Percentiles rank a stretch among this genome's conserved stretches.
Evolutionary conservation across 108 stramenopile species (phyloP).

Genomic region (Skeletonema tropicum): DNA sequence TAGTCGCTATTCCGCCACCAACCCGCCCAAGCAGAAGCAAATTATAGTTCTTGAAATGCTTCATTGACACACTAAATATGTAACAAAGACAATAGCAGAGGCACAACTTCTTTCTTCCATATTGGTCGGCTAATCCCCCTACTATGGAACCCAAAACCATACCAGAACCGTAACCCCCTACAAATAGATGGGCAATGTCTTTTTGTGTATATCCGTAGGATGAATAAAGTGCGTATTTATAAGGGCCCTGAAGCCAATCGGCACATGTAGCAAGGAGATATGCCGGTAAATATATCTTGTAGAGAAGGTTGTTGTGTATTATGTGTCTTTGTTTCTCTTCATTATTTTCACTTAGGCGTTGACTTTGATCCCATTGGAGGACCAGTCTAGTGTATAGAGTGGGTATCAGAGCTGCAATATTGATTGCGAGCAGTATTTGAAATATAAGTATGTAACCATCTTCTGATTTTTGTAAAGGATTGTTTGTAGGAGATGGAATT

Average conservation of each 20-base stretch:
- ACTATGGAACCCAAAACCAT: conserved; percentile 74
- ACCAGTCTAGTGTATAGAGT: neutral
- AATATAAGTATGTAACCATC: neutral
- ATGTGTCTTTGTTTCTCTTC: conserved; percentile 12
- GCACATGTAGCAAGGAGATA: conserved; percentile 89
- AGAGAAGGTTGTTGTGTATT: conserved; percentile 45
- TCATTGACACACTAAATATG: conserved; percentile 39
- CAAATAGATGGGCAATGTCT: conserved; percentile 88
- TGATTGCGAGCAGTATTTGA: conserved; percentile 2
- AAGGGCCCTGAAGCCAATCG: conserved; percentile 99
- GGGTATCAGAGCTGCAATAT: neutral
- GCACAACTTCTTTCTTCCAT: conserved; percentile 58
- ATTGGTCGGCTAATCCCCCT: conserved; percentile 67
- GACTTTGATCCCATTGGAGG: neutral
- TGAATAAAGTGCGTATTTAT: conserved; percentile 97
- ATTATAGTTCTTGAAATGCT: conserved; percentile 43
- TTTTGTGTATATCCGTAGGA: conserved; percentile 85
- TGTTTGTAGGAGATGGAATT: neutral
- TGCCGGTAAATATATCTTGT: conserved; percentile 85
- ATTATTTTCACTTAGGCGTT: conserved; percentile 3
- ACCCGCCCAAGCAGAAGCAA: conserved; percentile 56
- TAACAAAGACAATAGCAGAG: conserved; percentile 62
- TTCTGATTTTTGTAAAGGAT: neutral
- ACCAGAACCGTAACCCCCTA: conserved; percentile 81
- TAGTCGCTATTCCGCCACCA: conserved; percentile 64